Base-by-base conservation (phyloP, 2,329 filamentous ascomycete genomes). In the Amesomyces nigricolor region DNA sequence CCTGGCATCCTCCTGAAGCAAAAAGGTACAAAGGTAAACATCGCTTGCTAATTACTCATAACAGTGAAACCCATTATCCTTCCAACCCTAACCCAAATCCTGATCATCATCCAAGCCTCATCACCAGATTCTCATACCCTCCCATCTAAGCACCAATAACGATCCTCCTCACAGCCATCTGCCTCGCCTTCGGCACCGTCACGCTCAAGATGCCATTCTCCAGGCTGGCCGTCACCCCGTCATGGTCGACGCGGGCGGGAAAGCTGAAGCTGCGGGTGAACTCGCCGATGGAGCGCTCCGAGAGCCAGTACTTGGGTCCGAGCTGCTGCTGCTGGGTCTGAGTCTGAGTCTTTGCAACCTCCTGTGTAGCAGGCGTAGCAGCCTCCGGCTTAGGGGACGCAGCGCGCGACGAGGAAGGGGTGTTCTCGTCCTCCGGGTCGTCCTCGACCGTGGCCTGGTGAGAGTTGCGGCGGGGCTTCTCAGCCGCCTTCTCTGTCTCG, bases 221-320 rank as follows among this genome's bases (percentile, higher is more conserved):
- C 64, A 89, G 78, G 53, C 66, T 76, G 48, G 86, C 86, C 46
- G 71, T 75, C 53, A 89, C 86, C 2, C 65, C 71, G 13, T 83
- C 80, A 63, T 82, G 78, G 65, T 88, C 82, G 59, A 89, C 78
- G 30, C 78, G 78, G 49, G 72, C 71, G 0, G 85, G 83, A 74
- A 89, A 89, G 68, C 75, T 80, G 73, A 89, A 89, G 58, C 76
- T 80, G 60, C 86, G 80, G 51, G 79, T 77, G 73, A 89, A 89
- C 61, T 84, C 78, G 67, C 86, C 86, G 56, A 86, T 73, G 58
- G 76, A 80, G 63, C 85, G 83, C 73, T 89, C 85, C 22, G 76
- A 75, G 60, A 84, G 75, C 88, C 88, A 91, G 78, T 85, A 91
- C 71, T 82, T 62, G 16, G 48, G 26, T 26, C 47, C 38, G 85